These are phyloP conservation scores for Domatiomyces catenatus DNA, from an alignment of 2,329 filamentous ascomycete genomes.

Conservation along the genomic window DNA sequence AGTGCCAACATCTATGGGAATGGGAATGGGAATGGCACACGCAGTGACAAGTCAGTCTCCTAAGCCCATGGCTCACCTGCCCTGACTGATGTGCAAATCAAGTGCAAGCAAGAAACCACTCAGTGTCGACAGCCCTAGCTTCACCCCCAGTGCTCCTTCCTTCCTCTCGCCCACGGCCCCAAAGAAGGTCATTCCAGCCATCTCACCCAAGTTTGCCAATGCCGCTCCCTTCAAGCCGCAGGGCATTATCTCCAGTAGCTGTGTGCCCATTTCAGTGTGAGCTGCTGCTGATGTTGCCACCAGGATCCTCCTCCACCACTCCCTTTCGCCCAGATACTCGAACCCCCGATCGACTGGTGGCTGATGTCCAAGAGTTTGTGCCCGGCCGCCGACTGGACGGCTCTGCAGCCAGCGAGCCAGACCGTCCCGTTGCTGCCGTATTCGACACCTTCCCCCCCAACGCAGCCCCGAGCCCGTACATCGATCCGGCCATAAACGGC, in stretches of 20 bases:
- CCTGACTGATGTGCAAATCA: neutral
- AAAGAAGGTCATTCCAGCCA: conserved; percentile 23
- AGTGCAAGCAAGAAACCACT: conserved; percentile 33
- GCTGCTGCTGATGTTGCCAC: neutral
- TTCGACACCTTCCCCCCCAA: conserved; percentile 18
- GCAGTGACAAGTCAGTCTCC: conserved; percentile 21
- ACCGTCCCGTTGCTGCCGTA: conserved; percentile 7
- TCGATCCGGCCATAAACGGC: conserved; percentile 47
- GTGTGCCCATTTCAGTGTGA: neutral
- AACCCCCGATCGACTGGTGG: conserved; percentile 30
- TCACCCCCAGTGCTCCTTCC: conserved; percentile 48
- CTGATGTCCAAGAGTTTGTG: conserved; percentile 35
- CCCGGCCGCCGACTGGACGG: conserved; percentile 28
- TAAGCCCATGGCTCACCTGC: neutral
- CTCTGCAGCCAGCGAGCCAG: conserved; percentile 4
- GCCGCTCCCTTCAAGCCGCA: conserved; percentile 48
- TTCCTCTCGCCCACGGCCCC: conserved; percentile 33
- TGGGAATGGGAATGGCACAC: conserved; percentile 17
- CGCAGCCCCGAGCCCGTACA: conserved; percentile 55
- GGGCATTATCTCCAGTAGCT: conserved; percentile 25
- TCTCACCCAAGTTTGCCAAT: conserved; percentile 79
- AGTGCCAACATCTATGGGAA: conserved; percentile 16
- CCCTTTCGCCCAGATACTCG: conserved; percentile 26
- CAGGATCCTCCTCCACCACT: conserved; percentile 28
- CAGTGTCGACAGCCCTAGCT: conserved; percentile 92